phyloP scores from a whole-genome alignment of 805 yeast species.

The Huiozyma naganishii region DNA sequence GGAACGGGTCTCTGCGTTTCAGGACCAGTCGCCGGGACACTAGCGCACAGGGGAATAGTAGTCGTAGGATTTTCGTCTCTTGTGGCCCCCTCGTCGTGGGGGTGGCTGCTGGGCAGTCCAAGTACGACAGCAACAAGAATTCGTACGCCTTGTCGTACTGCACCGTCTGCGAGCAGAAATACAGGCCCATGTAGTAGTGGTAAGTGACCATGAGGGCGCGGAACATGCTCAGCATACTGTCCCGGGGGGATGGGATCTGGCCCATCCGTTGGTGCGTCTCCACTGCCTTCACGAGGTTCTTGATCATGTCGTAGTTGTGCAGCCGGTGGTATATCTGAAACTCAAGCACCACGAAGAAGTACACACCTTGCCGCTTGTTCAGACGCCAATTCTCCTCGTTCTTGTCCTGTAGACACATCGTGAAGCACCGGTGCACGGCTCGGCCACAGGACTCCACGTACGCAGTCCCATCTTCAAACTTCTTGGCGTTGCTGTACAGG shows the following conservation, averaged over 20 bases:
- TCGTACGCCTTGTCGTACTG: slow-evolving; percentile 42
- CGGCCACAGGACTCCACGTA: slow-evolving; percentile 41
- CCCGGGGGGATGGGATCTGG: slow-evolving; percentile 3
- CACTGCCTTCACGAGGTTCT: slow-evolving; percentile 61
- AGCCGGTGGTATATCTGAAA: slow-evolving; percentile 60
- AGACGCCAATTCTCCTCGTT: slow-evolving; percentile 33
- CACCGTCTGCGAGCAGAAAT: slow-evolving; percentile 50
- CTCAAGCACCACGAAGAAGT: slow-evolving; percentile 58
- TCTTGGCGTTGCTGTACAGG: neutral
- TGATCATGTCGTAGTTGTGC: slow-evolving; percentile 60
- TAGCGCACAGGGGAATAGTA: slow-evolving; percentile 56
- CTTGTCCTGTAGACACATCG: slow-evolving; percentile 68
- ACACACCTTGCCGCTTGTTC: slow-evolving; percentile 55
- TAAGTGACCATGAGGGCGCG: slow-evolving; percentile 48
- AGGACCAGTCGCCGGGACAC: slow-evolving; percentile 29
- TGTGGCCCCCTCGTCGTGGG: neutral
- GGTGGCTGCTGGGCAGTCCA: slow-evolving; percentile 11
- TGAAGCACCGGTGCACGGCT: slow-evolving; percentile 62
- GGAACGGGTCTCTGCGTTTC: neutral
- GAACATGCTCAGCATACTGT: slow-evolving; percentile 25
- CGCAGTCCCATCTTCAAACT: slow-evolving; percentile 9
- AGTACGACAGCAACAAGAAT: slow-evolving; percentile 40
- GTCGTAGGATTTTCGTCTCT: slow-evolving; percentile 35
- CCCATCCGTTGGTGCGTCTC: slow-evolving; percentile 3
- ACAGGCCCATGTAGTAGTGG: slow-evolving; percentile 57